Conservation (phyloP, 164 flowering plant genomes). For the Stephania japonica region DNA sequence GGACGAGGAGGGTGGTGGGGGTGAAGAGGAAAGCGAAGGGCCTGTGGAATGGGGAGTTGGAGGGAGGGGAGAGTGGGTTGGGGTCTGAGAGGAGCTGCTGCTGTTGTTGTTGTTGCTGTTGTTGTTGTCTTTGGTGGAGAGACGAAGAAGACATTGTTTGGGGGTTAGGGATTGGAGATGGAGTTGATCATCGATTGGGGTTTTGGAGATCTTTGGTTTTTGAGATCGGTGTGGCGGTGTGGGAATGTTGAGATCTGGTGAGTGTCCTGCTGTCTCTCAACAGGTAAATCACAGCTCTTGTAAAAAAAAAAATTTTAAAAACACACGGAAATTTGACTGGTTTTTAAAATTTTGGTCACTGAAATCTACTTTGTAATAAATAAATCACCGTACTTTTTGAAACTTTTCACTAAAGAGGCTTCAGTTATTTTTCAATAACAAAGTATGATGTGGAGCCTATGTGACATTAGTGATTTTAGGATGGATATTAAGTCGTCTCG, state of each 20-base stretch:
- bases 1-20: constrained; percentile 36
- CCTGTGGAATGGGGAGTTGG: constrained; percentile 22
- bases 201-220: background rate
- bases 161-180: too few species aligned
- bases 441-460: too few species aligned
- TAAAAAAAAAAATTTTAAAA: too few species aligned
- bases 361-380: too few species aligned
- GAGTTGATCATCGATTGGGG: constrained; percentile 18
- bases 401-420: too few species aligned
- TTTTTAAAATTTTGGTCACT: too few species aligned
- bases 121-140: constrained; percentile 51
- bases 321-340: too few species aligned
- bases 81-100: constrained; percentile 24
- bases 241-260: background rate
- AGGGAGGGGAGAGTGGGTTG: constrained; percentile 36
- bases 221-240: background rate
- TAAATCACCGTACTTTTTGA: too few species aligned
- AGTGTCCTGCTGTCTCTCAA: background rate
- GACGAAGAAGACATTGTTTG: constrained; percentile 23
- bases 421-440: too few species aligned
- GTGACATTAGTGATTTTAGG: too few species aligned
- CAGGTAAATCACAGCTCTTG: background rate
- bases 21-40: constrained; percentile 31
- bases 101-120: constrained; percentile 26
- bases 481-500: too few species aligned